phyloP scores from a whole-genome alignment of 2,329 filamentous ascomycete species.

The Penicillium aurantiogriseum region DNA sequence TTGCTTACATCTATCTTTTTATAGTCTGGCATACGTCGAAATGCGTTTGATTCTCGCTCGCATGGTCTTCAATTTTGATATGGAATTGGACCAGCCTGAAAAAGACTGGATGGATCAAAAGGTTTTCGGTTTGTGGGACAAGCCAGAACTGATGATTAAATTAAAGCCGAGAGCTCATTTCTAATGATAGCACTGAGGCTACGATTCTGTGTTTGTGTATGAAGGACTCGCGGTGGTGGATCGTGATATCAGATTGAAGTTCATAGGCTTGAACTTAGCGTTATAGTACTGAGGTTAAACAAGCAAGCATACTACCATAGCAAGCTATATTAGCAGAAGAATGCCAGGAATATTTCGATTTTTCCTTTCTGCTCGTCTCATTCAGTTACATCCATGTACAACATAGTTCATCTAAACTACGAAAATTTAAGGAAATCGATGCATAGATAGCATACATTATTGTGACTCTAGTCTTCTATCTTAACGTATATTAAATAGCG shows the following conservation, averaged over 20 bases:
- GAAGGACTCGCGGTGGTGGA: not conserved
- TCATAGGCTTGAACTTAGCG: not conserved
- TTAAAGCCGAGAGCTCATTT: not conserved
- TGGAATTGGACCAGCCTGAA: conserved; percentile 12
- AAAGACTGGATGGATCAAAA: conserved; percentile 14
- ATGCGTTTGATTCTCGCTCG: conserved; percentile 19
- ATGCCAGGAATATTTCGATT: not conserved
- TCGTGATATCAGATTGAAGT: not conserved
- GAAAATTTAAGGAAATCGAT: too few species aligned
- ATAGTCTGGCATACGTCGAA: conserved; percentile 18
- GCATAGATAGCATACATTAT: too few species aligned
- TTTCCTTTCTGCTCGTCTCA: not conserved
- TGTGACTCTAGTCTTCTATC: too few species aligned
- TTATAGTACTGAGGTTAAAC: not conserved
- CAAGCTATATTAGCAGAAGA: not conserved
- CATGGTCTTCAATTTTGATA: conserved; percentile 17
- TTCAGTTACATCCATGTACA: not conserved
- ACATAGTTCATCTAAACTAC: too few species aligned
- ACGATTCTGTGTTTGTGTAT: not conserved
- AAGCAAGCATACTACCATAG: not conserved
- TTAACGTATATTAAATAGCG: not conserved
- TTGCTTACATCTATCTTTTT: not conserved
- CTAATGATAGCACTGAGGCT: not conserved
- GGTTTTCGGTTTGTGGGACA: conserved; percentile 9
- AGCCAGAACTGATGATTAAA: conserved; percentile 11